A percentile compares a stretch with the other conserved stretches of the same genome.
phyloP scores from a whole-genome alignment of 1,139 yeast genomes.

The Scheffersomyces illinoinensis region DNA sequence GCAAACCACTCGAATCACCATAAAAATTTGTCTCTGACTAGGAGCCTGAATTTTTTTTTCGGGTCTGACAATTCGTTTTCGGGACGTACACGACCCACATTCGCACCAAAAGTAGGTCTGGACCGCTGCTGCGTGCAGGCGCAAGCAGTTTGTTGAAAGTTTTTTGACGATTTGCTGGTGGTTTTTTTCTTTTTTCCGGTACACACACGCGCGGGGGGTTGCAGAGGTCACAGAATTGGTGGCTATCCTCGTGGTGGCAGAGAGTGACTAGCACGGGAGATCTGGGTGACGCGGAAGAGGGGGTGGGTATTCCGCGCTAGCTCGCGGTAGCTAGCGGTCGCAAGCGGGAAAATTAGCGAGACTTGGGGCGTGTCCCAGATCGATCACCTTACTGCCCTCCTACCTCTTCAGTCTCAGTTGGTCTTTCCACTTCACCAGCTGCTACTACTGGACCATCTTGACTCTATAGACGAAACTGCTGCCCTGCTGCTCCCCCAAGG shows the following conservation, averaged over 20 bases:
- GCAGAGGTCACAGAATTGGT: background rate
- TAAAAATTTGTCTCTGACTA: background rate
- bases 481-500: too few species aligned
- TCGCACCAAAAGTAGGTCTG: background rate
- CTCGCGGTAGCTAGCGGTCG: background rate
- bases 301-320: background rate
- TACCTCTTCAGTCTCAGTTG: too few species aligned
- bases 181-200: background rate
- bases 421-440: too few species aligned
- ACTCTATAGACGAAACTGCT: too few species aligned
- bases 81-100: background rate
- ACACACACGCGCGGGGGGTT: background rate
- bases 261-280: background rate
- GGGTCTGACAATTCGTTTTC: background rate
- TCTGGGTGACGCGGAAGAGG: background rate
- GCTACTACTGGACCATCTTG: too few species aligned
- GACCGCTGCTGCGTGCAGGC: background rate
- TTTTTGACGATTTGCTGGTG: background rate
- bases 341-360: background rate
- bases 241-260: background rate
- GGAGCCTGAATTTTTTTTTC: too few species aligned
- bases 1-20: background rate
- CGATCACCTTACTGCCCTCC: too few species aligned
- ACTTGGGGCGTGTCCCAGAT: background rate
- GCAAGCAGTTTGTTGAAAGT: background rate